Base-by-base conservation (phyloP, 495 filamentous ascomycete genomes). In the Penicillium macrosclerotiorum region DNA sequence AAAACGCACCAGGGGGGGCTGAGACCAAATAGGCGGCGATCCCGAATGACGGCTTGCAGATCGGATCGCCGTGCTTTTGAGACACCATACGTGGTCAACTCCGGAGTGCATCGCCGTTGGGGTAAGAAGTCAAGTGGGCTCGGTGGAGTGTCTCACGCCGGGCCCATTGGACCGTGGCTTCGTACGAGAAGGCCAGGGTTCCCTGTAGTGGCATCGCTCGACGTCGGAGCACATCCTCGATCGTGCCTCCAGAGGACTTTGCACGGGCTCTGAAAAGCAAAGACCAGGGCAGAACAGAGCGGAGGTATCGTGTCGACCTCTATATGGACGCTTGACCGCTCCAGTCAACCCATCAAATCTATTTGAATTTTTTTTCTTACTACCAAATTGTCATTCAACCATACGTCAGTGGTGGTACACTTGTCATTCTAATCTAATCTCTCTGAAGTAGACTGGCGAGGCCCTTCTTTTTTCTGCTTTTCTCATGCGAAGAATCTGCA, bases 51-150 rank as follows among this genome's bases (percentile, higher is more conserved):
- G 57, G 59, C 51, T 52, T 68, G 67, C 64, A 63, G 64, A 67
- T 70, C 64, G 13, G 67, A 68, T 68, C 61, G 67, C 55, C 64
- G 52, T 47, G 47, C 52, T 31, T 41, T 60, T 64, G 57, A 66
- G 58, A 66, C 58, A 64, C 26, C 26, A 39, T 60, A 59, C 55
- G 55, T 59, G 55, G 55, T 60, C 52, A 47, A 58, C 38, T 58
- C 50, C 30, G 47, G 52, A 59, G 42, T 51, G 49, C 49, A 54
- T 53, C 49, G 22, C 51, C 54, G 55, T 62, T 62, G 51, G 49
- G 42, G 26, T 37, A 45, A 19, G 30, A 37, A 25, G 30, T 45
- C 36, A 30, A 41, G 39, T 47, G 33, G 37, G 20, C 22, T 24
- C 6, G 27, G 52, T 39, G 42, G 38, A 46, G 45, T 34, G 29